Base-by-base conservation (phyloP, 2,329 filamentous ascomycete genomes). In the Huntiella bhutanensis region DNA sequence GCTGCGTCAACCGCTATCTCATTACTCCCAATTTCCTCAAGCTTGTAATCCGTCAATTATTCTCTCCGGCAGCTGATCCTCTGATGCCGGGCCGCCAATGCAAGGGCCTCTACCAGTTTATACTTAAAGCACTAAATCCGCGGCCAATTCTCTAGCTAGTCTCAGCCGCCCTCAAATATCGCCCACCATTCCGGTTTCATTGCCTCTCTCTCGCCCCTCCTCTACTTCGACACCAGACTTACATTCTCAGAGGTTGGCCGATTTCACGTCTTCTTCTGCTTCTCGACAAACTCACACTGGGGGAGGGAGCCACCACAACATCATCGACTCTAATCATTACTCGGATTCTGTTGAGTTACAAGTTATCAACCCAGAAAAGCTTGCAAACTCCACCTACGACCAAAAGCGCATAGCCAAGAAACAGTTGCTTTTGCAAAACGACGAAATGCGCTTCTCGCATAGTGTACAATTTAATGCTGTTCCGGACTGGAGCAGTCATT, bases 391-490 rank as follows among this genome's bases (percentile, higher is more conserved):
- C 34, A 60, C 59, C 45, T 56, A 54, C 53, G 57, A 52, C 51
- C 54, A 58, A 15, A 77, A 73, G 61, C 65, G 69, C 57, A 62
- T 64, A 54, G 67, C 71, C 60, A 86, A 86, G 68, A 71, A 75
- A 60, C 67, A 68, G 58, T 73, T 74, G 70, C 77, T 87, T 56
- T 74, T 82, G 55, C 69, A 78, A 55, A 73, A 70, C 54, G 78
- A 82, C 76, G 83, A 85, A 59, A 98, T 98, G 91, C 96, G 96
- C 79, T 98, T 98, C 71, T 96, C 88, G 13, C 91, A 98, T 62
- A 96, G 88, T 64, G 80, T 98, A 56, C 91, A 98, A 69, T 98
- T 98, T 67, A 98, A 98, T 68, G 87, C 91, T 52, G 91, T 98
- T 55, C 91, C 91, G n/a, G 91, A 98, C 64, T 98, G 91, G 91